Evolutionary conservation across 1,284 basidiomycete genomes (phyloP), one percentile per base, ranked within the genome.

Genomic region (Pseudozyma thailandica): DNA sequence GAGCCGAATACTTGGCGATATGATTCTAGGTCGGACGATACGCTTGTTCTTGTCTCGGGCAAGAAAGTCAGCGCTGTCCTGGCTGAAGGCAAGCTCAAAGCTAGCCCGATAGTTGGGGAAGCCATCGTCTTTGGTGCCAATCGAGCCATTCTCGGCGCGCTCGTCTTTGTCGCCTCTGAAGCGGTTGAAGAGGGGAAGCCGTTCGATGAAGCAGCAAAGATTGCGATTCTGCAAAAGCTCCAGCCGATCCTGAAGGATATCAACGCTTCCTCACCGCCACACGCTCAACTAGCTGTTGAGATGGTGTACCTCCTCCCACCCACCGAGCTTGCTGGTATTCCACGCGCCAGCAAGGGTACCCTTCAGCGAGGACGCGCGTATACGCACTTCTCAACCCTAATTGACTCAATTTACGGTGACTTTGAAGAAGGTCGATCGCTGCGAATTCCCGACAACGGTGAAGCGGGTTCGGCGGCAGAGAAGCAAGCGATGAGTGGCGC

Each of bases 71-170:
- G 58, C 1, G 48, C 73, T 0, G 47, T 62, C 0, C 31, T 59
- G 6, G 70, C 65, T 13, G 76, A 78, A 50, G 27, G 33, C 3
- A 57, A 49, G 31, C 50, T 78, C n/a, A 65, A 63, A 30, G 26
- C 50, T 1, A 47, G 50, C 5, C 21, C 39, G 0, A 28, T 68
- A 16, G 64, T 78, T 6, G 30, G 38, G 0, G 74, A 78, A 15
- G 72, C 74, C 10, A 72, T 78, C 26, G 72, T 69, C 2, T 78
- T 78, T 20, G 76, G 76, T n/a, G 54, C 68, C 12, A 72, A 74
- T 37, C 43, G 74, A 33, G 68, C 72, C 10, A 62, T 75, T 20
- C 49, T 78, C 12, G 76, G 76, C 6, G 76, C 68, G 9, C 58
- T 72, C 23, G 54, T 72, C 12, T 63, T 78, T 13, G 37, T 78